Conservation (phyloP, 306 rosid genomes). For the Arachis stenosperma region DNA sequence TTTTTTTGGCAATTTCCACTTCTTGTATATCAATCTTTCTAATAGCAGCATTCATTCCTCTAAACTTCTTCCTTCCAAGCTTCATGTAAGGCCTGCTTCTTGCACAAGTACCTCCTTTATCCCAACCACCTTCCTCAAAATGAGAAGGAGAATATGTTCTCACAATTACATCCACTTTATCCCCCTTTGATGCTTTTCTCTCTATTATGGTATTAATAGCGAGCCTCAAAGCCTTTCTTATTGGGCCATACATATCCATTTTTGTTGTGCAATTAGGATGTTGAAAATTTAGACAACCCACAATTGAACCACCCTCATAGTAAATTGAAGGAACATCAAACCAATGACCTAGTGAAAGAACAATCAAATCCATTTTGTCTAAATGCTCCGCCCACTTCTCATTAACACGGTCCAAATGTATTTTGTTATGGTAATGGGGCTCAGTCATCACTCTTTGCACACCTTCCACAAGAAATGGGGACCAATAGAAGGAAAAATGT, state of each 20-base stretch:
- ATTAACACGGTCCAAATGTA: constrained; percentile 59
- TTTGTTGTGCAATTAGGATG: constrained; percentile 56
- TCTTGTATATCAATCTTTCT: constrained; percentile 41
- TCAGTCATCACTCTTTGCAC: constrained; percentile 46
- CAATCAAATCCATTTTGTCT: constrained; percentile 51
- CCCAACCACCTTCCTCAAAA: constrained; percentile 48
- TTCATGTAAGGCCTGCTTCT: constrained; percentile 23
- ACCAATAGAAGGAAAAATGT: constrained; percentile 66
- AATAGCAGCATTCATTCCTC: constrained; percentile 20
- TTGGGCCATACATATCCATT: constrained; percentile 61
- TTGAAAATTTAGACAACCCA: constrained; percentile 64
- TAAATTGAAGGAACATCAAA: constrained; percentile 72
- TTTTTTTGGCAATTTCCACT: constrained; percentile 32
- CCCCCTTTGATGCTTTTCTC: constrained; percentile 40
- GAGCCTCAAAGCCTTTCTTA: constrained; percentile 63
- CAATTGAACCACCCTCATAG: constrained; percentile 50
- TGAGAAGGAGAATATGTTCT: constrained; percentile 41
- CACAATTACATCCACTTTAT: constrained; percentile 33
- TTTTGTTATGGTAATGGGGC: constrained; percentile 47
- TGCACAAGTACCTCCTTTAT: constrained; percentile 39
- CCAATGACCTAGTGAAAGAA: constrained; percentile 85
- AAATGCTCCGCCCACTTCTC: constrained; percentile 67
- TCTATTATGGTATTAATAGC: constrained; percentile 54
- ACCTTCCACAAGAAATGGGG: constrained; percentile 79
- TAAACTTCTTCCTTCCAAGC: constrained; percentile 24